Evolutionary conservation across 2,329 filamentous ascomycete species (phyloP), one percentile per base, ranked within the genome.

Genomic region (Aspergillus arachidicola): DNA sequence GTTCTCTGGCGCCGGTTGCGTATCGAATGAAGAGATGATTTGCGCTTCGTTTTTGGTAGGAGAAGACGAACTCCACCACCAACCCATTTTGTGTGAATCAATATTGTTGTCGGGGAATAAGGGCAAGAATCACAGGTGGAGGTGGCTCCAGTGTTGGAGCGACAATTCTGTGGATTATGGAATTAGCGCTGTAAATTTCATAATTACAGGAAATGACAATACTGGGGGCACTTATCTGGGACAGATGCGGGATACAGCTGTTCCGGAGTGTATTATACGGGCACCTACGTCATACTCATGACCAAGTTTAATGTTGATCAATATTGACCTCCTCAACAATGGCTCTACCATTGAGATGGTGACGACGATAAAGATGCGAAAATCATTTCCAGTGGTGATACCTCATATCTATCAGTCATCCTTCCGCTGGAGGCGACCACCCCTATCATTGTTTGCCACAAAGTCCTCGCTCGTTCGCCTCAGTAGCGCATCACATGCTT

Each of bases 61-160:
- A n/a, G 67, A 54, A 38, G 71, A 71, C 10, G 78, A 78, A 57
- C 64, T 74, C 78, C 78, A 82, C 71, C 73, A 78, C 82, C 82
- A 84, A 65, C 80, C 81, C 82, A 84, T 83, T 60, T 61, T 71
- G 66, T 59, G 36, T 43, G 36, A 32, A 48, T 30, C 0, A n/a
- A 16, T 34, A 36, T 32, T 53, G 46, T 19, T 30, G 34, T 36
- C 2, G 30, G 9, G 46, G 23, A 38, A 26, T 16, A 21, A 41
- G 46, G 34, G 19, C 21, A 16, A 32, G 23, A 28, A 41, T 41
- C 3, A 43, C 12, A 19, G 41, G 38, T 23, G 38, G 30, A 36
- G 16, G 21, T 23, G 45, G 45, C 36, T 46, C 11, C 21, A 26
- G 23, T 14, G 45, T 16, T 26, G 23, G 26, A 48, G 45, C 10